phyloP scores from a whole-genome alignment of 148 eudicot genomes.

The Pharnaceum exiguum region DNA sequence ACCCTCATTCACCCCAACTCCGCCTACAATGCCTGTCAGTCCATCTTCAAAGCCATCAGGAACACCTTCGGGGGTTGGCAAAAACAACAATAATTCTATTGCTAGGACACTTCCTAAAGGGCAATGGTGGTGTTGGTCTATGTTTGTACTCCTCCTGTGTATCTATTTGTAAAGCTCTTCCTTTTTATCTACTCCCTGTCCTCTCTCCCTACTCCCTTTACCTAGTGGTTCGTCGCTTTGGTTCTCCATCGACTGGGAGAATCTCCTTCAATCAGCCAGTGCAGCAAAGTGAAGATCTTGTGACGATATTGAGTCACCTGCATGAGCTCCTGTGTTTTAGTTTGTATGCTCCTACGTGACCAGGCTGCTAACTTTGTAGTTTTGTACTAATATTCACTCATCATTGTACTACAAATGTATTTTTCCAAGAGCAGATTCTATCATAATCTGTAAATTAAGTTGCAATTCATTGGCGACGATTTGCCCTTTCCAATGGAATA shows the following conservation, averaged over 20 bases:
- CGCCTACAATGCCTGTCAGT: conserved; percentile 25
- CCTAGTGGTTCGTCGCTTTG: neutral
- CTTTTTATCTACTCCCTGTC: neutral
- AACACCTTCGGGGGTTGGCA: conserved; percentile 13
- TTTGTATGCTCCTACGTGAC: neutral
- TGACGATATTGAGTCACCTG: conserved; percentile 9
- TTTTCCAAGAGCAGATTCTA: too few species aligned
- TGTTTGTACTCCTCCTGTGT: conserved; percentile 5
- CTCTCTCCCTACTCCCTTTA: neutral
- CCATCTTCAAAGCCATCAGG: conserved; percentile 39
- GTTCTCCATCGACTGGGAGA: neutral
- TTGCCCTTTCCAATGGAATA: too few species aligned
- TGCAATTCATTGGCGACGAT: too few species aligned
- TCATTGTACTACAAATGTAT: too few species aligned
- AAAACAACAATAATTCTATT: neutral
- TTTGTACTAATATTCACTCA: neutral
- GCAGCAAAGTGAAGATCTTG: neutral
- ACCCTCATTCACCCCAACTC: conserved; percentile 22
- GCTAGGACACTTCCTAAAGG: neutral
- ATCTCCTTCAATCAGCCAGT: neutral
- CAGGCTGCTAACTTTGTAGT: neutral
- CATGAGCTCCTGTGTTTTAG: neutral
- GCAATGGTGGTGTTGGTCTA: conserved; percentile 7
- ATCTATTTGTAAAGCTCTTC: neutral
- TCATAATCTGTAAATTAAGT: too few species aligned